phyloP scores from a whole-genome alignment of 192 early-diverging fungal genomes.

The Phlyctochytrium arcticum region DNA sequence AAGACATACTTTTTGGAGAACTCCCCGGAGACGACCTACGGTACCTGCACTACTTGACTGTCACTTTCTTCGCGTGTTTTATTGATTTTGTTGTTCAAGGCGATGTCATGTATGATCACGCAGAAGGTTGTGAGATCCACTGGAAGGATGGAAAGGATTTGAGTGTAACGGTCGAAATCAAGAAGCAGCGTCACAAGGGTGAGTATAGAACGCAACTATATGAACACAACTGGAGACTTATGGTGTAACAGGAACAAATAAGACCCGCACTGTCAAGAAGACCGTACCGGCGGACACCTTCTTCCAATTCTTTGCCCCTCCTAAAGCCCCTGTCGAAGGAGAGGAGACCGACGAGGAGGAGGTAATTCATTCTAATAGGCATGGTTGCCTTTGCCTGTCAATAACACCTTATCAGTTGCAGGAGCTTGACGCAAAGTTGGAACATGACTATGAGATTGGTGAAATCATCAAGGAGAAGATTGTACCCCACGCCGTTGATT shows the following conservation, averaged over 20 bases:
- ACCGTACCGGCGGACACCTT: constrained; percentile 95
- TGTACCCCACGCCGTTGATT: constrained; percentile 93
- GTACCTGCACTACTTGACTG: constrained; percentile 23
- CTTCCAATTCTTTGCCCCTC: constrained; percentile 93
- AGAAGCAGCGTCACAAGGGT: constrained; percentile 98
- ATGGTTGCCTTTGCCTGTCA: constrained; percentile 15
- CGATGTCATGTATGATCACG: constrained; percentile 87
- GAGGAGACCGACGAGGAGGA: constrained; percentile 71
- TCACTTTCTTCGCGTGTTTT: neutral
- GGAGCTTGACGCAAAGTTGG: constrained; percentile 80
- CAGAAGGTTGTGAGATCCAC: constrained; percentile 80
- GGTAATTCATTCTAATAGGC: constrained; percentile 31
- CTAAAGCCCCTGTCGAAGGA: constrained; percentile 59
- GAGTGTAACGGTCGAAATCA: constrained; percentile 88
- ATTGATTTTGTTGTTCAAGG: constrained; percentile 43
- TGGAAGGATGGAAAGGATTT: constrained; percentile 99
- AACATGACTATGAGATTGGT: constrained; percentile 93
- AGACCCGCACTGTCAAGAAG: constrained; percentile 96
- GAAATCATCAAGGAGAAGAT: constrained; percentile 99
- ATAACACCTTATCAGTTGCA: constrained; percentile 34
- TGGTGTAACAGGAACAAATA: constrained; percentile 74
- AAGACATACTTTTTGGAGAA: constrained; percentile 91
- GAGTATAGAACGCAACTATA: neutral
- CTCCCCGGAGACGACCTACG: constrained; percentile 64
- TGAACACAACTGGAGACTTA: neutral